A percentile compares a stretch with the other conserved stretches of the same genome.
These are phyloP conservation scores for Backusella westeae DNA, from an alignment of 192 early-diverging fungal species.

Conservation along the genomic window DNA sequence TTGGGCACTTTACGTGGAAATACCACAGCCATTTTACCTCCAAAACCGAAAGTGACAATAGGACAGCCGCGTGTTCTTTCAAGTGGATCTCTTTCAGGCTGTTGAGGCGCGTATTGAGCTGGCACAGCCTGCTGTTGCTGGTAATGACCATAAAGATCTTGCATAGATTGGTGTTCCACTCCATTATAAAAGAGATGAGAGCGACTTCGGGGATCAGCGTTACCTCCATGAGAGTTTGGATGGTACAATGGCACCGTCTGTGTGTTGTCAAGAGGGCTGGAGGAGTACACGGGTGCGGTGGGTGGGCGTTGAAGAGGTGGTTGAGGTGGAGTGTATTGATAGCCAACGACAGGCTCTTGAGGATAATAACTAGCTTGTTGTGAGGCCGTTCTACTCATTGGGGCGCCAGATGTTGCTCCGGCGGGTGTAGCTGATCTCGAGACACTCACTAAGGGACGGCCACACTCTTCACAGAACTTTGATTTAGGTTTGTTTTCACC, in stretches of 20 bases:
- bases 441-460: slow-evolving; percentile 33
- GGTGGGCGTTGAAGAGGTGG: slow-evolving; percentile 7
- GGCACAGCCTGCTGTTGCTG: background rate
- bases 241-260: background rate
- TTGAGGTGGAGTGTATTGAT: background rate
- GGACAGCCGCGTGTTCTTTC: slow-evolving; percentile 52
- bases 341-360: background rate
- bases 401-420: background rate
- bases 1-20: slow-evolving; percentile 62
- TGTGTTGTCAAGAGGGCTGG: background rate
- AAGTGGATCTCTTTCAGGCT: slow-evolving; percentile 34
- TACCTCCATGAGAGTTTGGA: background rate
- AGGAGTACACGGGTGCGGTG: slow-evolving; percentile 10
- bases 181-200: slow-evolving; percentile 10
- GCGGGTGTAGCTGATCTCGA: slow-evolving; percentile 39
- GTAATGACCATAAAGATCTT: background rate
- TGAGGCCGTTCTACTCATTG: background rate
- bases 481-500: slow-evolving; percentile 48
- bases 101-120: background rate
- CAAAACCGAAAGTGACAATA: slow-evolving; percentile 72
- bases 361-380: background rate
- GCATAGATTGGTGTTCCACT: slow-evolving; percentile 11
- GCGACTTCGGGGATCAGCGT: background rate
- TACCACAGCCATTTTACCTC: slow-evolving; percentile 64
- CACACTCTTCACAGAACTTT: slow-evolving; percentile 58